These are phyloP conservation scores for Solanum aculeatissimum DNA, from an alignment of 305 asterid species.

Conservation along the genomic window DNA sequence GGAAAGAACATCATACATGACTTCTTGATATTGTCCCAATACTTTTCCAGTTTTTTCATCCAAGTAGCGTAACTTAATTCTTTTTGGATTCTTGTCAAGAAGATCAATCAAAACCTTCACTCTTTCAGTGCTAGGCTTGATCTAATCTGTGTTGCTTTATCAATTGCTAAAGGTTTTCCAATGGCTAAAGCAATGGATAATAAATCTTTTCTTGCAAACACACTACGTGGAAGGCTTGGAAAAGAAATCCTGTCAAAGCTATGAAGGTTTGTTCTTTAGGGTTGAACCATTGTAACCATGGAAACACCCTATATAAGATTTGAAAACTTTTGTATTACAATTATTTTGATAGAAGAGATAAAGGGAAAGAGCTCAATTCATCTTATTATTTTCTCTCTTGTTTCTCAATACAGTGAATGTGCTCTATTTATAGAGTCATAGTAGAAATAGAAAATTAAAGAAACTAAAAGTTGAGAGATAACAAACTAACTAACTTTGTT, in stretches of 20 bases:
- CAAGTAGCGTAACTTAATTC: background rate
- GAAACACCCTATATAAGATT: background rate
- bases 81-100: background rate
- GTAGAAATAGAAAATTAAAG: too few relatives aligned
- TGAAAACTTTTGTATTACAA: too few relatives aligned
- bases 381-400: too few relatives aligned
- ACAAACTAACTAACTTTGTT: too few relatives aligned
- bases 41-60: background rate
- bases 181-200: background rate
- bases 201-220: background rate
- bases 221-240: background rate
- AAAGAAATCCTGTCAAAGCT: background rate
- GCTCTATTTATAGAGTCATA: too few relatives aligned
- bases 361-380: too few relatives aligned
- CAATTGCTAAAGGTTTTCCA: background rate
- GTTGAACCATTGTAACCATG: background rate
- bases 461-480: too few relatives aligned
- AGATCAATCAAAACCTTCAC: background rate
- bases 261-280: background rate
- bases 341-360: too few relatives aligned
- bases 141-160: background rate
- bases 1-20: background rate
- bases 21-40: background rate
- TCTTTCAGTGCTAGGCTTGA: background rate
- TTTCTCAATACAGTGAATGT: too few relatives aligned